A percentile compares a stretch with the other conserved stretches of the same genome.
These are phyloP conservation scores for Eruca vesicaria DNA, from an alignment of 441 rosid species.

Conservation along the genomic window DNA sequence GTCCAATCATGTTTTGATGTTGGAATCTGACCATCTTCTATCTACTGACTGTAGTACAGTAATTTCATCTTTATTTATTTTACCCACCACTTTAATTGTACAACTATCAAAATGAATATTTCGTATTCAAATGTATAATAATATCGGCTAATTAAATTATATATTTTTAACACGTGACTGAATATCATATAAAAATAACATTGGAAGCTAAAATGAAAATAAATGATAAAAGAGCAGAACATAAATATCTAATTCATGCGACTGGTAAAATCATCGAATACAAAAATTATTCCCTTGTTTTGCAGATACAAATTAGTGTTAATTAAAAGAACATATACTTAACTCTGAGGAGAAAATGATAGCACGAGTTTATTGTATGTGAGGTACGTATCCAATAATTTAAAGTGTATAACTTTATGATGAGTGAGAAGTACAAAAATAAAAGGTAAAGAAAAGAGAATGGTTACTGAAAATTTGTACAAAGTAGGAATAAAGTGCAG, in stretches of 20 bases:
- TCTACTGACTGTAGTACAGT: neutral
- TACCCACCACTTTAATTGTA: neutral
- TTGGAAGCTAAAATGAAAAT: neutral
- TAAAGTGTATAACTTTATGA: constrained; percentile 21
- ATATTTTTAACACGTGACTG: neutral
- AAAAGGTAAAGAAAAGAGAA: neutral
- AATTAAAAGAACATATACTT: neutral
- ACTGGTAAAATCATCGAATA: too few relatives aligned
- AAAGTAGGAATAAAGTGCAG: constrained; percentile 40
- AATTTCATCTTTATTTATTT: neutral
- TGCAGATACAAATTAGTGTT: neutral
- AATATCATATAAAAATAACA: neutral
- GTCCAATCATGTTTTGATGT: constrained; percentile 52
- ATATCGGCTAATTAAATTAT: neutral
- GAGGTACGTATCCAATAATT: neutral
- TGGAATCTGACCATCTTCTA: neutral
- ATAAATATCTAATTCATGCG: neutral
- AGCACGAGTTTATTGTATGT: neutral
- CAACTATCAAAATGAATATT: neutral
- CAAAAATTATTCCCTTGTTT: too few relatives aligned
- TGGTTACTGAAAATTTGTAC: constrained; percentile 26
- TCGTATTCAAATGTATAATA: neutral
- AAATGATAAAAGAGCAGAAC: neutral
- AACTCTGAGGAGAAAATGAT: neutral
- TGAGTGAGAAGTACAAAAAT: neutral